Conservation (phyloP, 2,329 filamentous ascomycete species). For the Fusarium nematophilum region DNA sequence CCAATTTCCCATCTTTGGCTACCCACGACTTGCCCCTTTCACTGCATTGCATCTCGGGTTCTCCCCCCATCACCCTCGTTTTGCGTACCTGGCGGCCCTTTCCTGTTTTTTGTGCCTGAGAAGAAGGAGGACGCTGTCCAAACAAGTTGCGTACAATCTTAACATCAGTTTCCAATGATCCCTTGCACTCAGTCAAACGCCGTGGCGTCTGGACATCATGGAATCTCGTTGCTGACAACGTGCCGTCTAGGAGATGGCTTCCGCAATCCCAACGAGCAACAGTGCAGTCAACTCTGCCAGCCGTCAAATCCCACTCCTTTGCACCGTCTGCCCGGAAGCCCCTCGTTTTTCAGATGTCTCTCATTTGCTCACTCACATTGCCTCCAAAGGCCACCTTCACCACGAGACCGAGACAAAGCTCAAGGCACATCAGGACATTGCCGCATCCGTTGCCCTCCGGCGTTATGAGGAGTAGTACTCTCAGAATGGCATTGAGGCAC, state of each 20-base stretch:
- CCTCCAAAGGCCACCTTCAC: slow-evolving; percentile 91
- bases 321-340: slow-evolving; percentile 83
- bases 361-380: slow-evolving; percentile 90
- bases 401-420: slow-evolving; percentile 86
- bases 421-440: slow-evolving; percentile 73
- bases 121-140: slow-evolving; percentile 11
- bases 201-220: background rate
- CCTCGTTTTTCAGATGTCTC: slow-evolving; percentile 90
- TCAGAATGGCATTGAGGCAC: slow-evolving; percentile 73
- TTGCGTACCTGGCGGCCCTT: slow-evolving; percentile 41
- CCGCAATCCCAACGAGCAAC: slow-evolving; percentile 37
- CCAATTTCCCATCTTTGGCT: slow-evolving; percentile 18
- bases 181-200: background rate
- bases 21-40: slow-evolving; percentile 38
- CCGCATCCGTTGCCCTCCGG: slow-evolving; percentile 71
- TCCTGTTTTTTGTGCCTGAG: slow-evolving; percentile 31
- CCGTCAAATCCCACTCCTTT: slow-evolving; percentile 74
- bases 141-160: slow-evolving; percentile 2
- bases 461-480: slow-evolving; percentile 84
- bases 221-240: slow-evolving; percentile 31
- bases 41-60: slow-evolving; percentile 39
- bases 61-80: slow-evolving; percentile 20
- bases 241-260: slow-evolving; percentile 53
- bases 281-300: slow-evolving; percentile 37
- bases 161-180: background rate